Base-by-base conservation (phyloP, 352 stramenopile species). In the Pythium grandisporangium region DNA sequence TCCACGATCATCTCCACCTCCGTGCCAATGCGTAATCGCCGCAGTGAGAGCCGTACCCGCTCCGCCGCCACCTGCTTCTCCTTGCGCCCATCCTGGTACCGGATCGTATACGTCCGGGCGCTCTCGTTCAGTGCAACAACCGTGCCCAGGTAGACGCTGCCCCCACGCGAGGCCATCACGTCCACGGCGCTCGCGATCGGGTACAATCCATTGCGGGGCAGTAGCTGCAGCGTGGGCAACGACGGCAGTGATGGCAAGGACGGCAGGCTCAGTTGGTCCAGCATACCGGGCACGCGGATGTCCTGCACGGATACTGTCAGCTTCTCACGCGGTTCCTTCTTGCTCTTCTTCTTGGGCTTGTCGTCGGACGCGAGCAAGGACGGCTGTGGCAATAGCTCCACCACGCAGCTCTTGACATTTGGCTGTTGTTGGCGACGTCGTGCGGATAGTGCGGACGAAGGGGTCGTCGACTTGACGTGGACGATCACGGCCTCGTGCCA, bases 1-100 rank as follows among this genome's bases (percentile, higher is more conserved):
- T 85, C 69, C 3, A 85, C 63, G 30, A 85, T 71, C 69, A 85
- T 81, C 42, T 83, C 70, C 2, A 85, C 72, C 17, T 85, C 67
- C 0, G 72, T 83, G 4, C 72, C 72, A 5, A 85, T 67, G 21
- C 64, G 56, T 6, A 85, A 54, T 23, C 59, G 65, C 6, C 72
- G 66, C 2, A 83, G 48, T 11, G 64, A 83, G 0, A 83, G 41
- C 11, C 70, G 72, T 24, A 85, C 66, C 14, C 65, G 65, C 17
- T 80, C 67, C 6, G 57, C 56, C 1, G 53, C 37, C 6, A 85
- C 61, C 7, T 64, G 65, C 30, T 83, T 81, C 33, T 80, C 67
- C 43, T 79, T 81, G 11, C 58, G 62, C 2, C 70, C 72, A 24
- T 85, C 72, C 16, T 59, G 55, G 36, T 82, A 85, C 10, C 57